Evolutionary conservation across 768 basidiomycete species (phyloP), one percentile per base, ranked within the genome.

Genomic region (Filobasidium wieringae): DNA sequence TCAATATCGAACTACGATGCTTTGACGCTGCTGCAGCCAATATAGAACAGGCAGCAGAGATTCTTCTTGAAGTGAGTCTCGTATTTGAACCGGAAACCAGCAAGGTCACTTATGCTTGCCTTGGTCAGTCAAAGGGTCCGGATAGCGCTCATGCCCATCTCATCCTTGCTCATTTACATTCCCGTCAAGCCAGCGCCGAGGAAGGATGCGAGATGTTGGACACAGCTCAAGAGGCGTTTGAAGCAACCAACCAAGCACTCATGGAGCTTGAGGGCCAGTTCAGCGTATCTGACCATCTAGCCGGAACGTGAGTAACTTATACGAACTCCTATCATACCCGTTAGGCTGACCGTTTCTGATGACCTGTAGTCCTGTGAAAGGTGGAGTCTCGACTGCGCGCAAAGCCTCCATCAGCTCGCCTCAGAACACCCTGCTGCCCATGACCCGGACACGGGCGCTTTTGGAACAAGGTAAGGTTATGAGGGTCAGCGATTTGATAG

Each of bases 161-260:
- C 7, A 53, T 68, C 40, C 61, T 63, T 11, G 68, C 68, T 6
- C 66, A 69, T 34, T n/a, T 68, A 26, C 57, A 63, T 15, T 49
- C 62, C 3, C 50, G 58, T 4, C 59, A 61, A 22, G 22, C 29
- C 43, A 26, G 11, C n/a, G 29, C 43, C 15, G 43, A 47, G 29
- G 43, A 47, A 12, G 43, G 29, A 6, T 47, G 22, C 14, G 66
- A 68, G 40, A 47, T 62, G 60, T 26, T 84, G 4, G 77, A 80
- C 6, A 80, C 81, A 24, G 86, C 83, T 1, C 76, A 79, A 15
- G 77, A 76, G 19, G 78, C 76, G 19, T 75, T 93, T 14, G 73
- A 76, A 24, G 39, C 47, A 1, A 63, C 66, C 17, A 57, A 57
- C 4, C 55, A 65, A 22, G 63, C 62, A 17, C 63, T 71, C 53